Percentiles rank a stretch among this genome's conserved stretches.
These are phyloP conservation scores for Gloeostereum incarnatum DNA, from an alignment of 768 basidiomycete species.

Conservation along the genomic window DNA sequence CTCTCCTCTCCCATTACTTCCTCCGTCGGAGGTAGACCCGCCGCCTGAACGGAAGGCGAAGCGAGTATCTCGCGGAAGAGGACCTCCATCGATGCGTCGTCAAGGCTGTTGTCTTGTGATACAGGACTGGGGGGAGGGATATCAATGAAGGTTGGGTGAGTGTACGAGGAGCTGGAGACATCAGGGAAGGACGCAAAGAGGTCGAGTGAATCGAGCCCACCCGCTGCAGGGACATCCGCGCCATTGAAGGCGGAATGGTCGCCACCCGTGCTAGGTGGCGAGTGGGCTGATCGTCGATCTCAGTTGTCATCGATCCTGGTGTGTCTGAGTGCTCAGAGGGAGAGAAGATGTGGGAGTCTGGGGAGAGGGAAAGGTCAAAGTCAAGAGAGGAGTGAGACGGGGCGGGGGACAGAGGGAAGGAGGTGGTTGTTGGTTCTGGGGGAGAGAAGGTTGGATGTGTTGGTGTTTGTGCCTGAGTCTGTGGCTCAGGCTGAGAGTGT, in stretches of 20 bases:
- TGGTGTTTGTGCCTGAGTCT: not conserved
- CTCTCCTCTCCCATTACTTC: conserved; percentile 10
- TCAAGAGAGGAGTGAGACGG: conserved; percentile 22
- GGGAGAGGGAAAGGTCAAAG: conserved; percentile 19
- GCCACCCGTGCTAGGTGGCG: conserved; percentile 99
- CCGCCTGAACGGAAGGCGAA: conserved; percentile 30
- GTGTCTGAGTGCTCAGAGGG: conserved; percentile 20
- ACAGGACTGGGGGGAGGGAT: conserved; percentile 12
- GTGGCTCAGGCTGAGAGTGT: conserved; percentile 9
- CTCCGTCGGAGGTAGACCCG: conserved; percentile 19
- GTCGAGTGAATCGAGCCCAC: conserved; percentile 55
- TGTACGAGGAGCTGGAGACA: conserved; percentile 12
- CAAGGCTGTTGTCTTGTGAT: no score
- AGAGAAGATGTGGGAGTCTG: conserved; percentile 22
- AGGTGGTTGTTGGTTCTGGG: conserved; percentile 15
- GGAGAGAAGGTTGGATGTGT: conserved; percentile 7
- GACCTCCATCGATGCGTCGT: conserved; percentile 57
- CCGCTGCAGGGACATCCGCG: conserved; percentile 89
- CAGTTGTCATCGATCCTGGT: conserved; percentile 14
- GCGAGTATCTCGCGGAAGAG: conserved; percentile 65
- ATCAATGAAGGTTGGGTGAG: conserved; percentile 12
- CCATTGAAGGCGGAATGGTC: conserved; percentile 52
- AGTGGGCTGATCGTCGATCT: conserved; percentile 53
- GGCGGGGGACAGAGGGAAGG: conserved; percentile 27
- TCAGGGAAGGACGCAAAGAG: conserved; percentile 17